phyloP scores from a whole-genome alignment of 495 filamentous ascomycete genomes.

The Neurospora tetraspora region DNA sequence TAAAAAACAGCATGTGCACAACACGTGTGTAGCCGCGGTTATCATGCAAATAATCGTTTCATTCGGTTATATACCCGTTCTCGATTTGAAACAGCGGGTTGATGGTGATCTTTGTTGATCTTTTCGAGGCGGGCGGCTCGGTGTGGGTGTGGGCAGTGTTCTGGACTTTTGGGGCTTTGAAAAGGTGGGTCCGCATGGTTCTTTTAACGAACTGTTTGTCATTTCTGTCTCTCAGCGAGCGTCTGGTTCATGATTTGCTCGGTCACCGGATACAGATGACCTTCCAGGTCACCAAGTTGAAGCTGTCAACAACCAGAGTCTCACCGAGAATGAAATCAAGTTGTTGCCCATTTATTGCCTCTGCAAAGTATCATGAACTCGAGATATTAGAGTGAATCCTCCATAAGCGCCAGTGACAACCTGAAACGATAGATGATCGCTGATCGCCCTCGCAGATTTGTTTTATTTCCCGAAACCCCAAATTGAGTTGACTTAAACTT shows the following conservation, averaged over 20 bases:
- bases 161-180: not conserved
- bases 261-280: not conserved
- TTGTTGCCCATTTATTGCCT: no score
- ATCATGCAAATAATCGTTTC: not conserved
- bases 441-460: not conserved
- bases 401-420: not conserved
- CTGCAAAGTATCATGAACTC: not conserved
- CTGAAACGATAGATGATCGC: not conserved
- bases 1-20: not conserved
- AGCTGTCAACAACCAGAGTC: not conserved
- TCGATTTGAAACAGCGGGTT: not conserved
- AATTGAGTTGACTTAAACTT: not conserved
- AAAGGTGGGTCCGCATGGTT: not conserved
- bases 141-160: not conserved
- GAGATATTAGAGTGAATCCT: not conserved
- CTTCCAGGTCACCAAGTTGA: not conserved
- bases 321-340: not conserved
- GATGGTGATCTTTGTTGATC: not conserved
- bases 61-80: not conserved
- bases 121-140: not conserved
- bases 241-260: not conserved
- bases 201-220: not conserved
- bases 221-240: not conserved
- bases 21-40: not conserved
- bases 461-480: not conserved